These are phyloP conservation scores for Auricularia auricula-judae DNA, from an alignment of 768 basidiomycete species.

Conservation along the genomic window DNA sequence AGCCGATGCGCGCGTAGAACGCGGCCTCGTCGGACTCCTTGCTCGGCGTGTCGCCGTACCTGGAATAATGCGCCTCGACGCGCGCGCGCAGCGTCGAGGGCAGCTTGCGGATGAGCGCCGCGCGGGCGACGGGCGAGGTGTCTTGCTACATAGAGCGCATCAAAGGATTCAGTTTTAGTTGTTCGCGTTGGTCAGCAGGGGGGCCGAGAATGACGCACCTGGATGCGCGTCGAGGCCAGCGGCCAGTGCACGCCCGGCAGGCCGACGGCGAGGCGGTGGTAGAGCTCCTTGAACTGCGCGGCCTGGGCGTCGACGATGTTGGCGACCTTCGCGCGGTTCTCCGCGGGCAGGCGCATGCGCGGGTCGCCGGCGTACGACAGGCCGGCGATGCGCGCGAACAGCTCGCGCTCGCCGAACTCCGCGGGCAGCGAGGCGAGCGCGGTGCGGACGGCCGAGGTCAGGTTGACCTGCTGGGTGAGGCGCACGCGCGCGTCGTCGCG, in stretches of 20 bases:
- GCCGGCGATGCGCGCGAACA: slow-evolving; percentile 78
- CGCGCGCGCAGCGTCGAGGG: slow-evolving; percentile 53
- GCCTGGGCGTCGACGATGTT: slow-evolving; percentile 84
- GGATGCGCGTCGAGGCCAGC: slow-evolving; percentile 33
- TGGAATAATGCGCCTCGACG: slow-evolving; percentile 41
- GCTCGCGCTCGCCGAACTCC: slow-evolving; percentile 67
- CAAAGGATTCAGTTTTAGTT: neutral
- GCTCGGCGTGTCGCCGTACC: slow-evolving; percentile 18
- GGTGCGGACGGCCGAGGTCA: slow-evolving; percentile 81
- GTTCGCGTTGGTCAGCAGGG: neutral
- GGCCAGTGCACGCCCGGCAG: slow-evolving; percentile 76
- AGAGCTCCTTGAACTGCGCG: slow-evolving; percentile 78
- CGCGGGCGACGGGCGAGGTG: slow-evolving; percentile 49
- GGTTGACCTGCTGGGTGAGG: slow-evolving; percentile 87
- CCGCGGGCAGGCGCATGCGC: slow-evolving; percentile 87
- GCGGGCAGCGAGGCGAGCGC: slow-evolving; percentile 78
- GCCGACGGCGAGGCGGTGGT: slow-evolving; percentile 66
- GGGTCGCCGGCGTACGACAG: slow-evolving; percentile 86
- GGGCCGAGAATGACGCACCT: slow-evolving; percentile 14
- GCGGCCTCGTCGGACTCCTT: slow-evolving; percentile 58
- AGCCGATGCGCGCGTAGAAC: slow-evolving; percentile 65
- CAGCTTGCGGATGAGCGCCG: slow-evolving; percentile 67
- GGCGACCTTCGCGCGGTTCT: slow-evolving; percentile 87
- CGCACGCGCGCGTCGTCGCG: slow-evolving; percentile 87
- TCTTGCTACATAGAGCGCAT: slow-evolving; percentile 43